A percentile compares a stretch with the other conserved stretches of the same genome.
Conservation (phyloP, 2,329 filamentous ascomycete species). For the Phialemoniopsis sp. region DNA sequence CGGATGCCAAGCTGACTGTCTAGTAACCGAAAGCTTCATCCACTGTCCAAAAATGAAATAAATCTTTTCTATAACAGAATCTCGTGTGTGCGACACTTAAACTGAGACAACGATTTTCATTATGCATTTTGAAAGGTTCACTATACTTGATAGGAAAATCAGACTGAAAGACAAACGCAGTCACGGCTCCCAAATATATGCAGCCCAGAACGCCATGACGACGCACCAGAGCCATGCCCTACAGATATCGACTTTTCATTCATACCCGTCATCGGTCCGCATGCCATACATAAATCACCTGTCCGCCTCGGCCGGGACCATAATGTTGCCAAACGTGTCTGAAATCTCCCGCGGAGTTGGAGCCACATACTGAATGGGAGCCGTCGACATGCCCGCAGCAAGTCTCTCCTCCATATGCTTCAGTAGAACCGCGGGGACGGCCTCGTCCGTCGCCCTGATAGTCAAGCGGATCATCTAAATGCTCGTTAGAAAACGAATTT, state of each 20-base stretch:
- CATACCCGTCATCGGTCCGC: too few species aligned
- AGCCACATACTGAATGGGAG: conserved; percentile 29
- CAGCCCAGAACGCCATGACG: too few species aligned
- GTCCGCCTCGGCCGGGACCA: conserved; percentile 30
- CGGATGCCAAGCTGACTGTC: conserved; percentile 66
- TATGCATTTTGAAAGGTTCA: too few species aligned
- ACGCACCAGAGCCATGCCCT: too few species aligned
- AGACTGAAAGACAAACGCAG: too few species aligned
- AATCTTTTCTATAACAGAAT: neutral
- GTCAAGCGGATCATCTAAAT: conserved; percentile 90
- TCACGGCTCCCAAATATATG: too few species aligned
- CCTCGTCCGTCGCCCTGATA: conserved; percentile 88
- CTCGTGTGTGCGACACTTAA: too few species aligned
- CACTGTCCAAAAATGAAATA: neutral
- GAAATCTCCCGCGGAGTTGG: conserved; percentile 47
- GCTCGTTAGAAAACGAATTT: neutral
- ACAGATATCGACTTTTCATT: too few species aligned
- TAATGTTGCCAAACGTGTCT: conserved; percentile 51
- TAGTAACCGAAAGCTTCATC: conserved; percentile 19
- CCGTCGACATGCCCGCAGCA: conserved; percentile 44
- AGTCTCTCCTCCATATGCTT: conserved; percentile 86
- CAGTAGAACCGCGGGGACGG: conserved; percentile 73
- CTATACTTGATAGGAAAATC: too few species aligned
- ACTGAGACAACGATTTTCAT: too few species aligned
- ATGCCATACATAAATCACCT: too few species aligned